Conservation (phyloP, 2,329 filamentous ascomycete species). For the Trichoderma citrinoviride region DNA sequence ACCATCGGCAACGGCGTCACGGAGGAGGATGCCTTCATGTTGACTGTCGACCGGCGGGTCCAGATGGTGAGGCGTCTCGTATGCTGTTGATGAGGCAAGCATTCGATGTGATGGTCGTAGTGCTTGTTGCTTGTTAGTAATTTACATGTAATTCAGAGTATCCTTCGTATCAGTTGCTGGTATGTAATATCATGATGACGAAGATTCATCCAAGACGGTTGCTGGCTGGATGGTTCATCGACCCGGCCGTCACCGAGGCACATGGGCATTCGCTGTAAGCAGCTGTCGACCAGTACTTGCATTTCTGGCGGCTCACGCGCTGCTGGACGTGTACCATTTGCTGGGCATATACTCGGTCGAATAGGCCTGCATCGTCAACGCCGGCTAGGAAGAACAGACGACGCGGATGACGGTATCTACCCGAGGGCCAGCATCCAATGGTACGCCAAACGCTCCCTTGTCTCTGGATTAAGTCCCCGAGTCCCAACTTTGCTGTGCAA, state of each 20-base stretch:
- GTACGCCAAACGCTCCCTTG: constrained; percentile 9
- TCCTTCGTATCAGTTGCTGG: no score
- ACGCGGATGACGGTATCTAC: constrained; percentile 14
- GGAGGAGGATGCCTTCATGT: background rate
- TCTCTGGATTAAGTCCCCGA: background rate
- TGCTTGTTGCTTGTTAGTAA: background rate
- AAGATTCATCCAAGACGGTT: background rate
- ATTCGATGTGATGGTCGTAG: background rate
- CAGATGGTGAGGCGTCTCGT: background rate
- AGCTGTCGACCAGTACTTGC: background rate
- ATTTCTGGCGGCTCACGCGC: background rate
- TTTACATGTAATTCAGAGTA: background rate
- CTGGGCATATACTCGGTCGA: constrained; percentile 12
- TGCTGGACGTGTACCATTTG: background rate
- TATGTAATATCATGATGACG: background rate
- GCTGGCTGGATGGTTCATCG: background rate
- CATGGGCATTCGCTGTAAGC: background rate
- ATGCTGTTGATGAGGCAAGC: background rate
- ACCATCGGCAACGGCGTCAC: constrained; percentile 15
- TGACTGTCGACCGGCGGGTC: background rate
- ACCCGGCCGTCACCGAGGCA: constrained; percentile 6
- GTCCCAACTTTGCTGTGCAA: constrained; percentile 9
- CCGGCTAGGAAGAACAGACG: background rate
- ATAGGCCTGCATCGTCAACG: constrained; percentile 7
- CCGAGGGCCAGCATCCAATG: background rate